These are phyloP conservation scores for Lanmaoa pseudosensibilis DNA, from an alignment of 768 basidiomycete genomes.

Conservation along the genomic window DNA sequence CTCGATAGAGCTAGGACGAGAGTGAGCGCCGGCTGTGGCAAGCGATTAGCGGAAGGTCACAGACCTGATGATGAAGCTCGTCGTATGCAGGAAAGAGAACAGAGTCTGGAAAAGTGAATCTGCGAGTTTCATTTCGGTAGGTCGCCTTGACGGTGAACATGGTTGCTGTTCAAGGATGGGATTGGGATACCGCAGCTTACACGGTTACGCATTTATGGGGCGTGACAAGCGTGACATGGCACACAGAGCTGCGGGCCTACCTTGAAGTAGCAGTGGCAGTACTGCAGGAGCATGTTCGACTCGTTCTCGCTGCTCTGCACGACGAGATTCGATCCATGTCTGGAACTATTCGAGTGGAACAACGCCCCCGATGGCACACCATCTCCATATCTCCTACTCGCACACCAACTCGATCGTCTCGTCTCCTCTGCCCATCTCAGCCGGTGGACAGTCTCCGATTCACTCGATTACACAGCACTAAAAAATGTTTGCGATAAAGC, in stretches of 20 bases:
- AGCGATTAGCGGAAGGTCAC: conserved; percentile 16
- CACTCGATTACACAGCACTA: conserved; percentile 41
- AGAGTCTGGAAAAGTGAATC: conserved; percentile 54
- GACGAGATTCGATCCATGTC: conserved; percentile 55
- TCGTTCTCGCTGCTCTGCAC: conserved; percentile 47
- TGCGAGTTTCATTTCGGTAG: conserved; percentile 68
- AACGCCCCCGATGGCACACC: conserved; percentile 47
- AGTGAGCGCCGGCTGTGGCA: conserved; percentile 20
- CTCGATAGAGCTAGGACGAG: conserved; percentile 57
- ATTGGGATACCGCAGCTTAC: conserved; percentile 20
- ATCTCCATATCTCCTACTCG: conserved; percentile 61
- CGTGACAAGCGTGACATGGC: conserved; percentile 26
- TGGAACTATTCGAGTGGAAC: conserved; percentile 56
- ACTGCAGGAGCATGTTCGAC: conserved; percentile 10
- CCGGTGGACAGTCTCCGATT: conserved; percentile 43
- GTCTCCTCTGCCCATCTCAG: conserved; percentile 48
- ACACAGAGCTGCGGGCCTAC: background rate
- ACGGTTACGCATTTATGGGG: conserved; percentile 14
- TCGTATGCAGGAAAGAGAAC: conserved; percentile 60
- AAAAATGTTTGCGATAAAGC: conserved; percentile 46
- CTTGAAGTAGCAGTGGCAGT: too few species aligned
- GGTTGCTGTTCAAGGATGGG: conserved; percentile 29
- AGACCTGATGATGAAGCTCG: conserved; percentile 63
- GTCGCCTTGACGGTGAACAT: conserved; percentile 84
- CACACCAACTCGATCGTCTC: conserved; percentile 62